Evolutionary conservation across 805 yeast species (phyloP).

Genomic region (Ascoidea asiatica): DNA sequence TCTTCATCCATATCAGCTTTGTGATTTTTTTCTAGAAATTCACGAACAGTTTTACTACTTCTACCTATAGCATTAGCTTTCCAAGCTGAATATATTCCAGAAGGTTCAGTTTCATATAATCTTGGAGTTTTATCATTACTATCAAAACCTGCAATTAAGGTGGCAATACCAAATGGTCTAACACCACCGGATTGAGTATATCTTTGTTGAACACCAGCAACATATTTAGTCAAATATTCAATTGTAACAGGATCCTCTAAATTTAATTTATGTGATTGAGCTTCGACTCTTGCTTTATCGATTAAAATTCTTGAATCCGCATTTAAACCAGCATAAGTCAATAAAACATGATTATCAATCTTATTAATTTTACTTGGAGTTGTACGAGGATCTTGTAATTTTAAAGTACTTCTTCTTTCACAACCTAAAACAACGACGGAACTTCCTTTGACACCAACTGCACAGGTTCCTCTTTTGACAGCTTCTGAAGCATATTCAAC

Average conservation of each 20-base stretch:
- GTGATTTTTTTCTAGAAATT: slow-evolving; percentile 85
- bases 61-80: slow-evolving; percentile 96
- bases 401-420: slow-evolving; percentile 89
- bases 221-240: slow-evolving; percentile 84
- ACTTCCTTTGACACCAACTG: slow-evolving; percentile 90
- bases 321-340: slow-evolving; percentile 94
- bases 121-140: slow-evolving; percentile 68
- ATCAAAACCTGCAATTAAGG: slow-evolving; percentile 92
- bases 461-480: slow-evolving; percentile 95
- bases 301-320: slow-evolving; percentile 96
- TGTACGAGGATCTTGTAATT: slow-evolving; percentile 90
- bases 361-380: slow-evolving; percentile 91
- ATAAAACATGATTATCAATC: slow-evolving; percentile 77
- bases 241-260: slow-evolving; percentile 87
- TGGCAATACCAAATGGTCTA: slow-evolving; percentile 93
- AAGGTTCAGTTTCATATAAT: slow-evolving; percentile 91
- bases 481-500: slow-evolving; percentile 98
- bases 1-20: slow-evolving; percentile 47
- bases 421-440: slow-evolving; percentile 88
- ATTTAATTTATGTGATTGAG: slow-evolving; percentile 88
- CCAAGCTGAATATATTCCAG: slow-evolving; percentile 96
- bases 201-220: slow-evolving; percentile 96
- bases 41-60: slow-evolving; percentile 88
- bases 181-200: slow-evolving; percentile 98
- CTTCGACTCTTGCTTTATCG: slow-evolving; percentile 92